A percentile compares a stretch with the other conserved stretches of the same genome.
Conservation (phyloP, 2,329 filamentous ascomycete genomes). For the Septoria linicola region DNA sequence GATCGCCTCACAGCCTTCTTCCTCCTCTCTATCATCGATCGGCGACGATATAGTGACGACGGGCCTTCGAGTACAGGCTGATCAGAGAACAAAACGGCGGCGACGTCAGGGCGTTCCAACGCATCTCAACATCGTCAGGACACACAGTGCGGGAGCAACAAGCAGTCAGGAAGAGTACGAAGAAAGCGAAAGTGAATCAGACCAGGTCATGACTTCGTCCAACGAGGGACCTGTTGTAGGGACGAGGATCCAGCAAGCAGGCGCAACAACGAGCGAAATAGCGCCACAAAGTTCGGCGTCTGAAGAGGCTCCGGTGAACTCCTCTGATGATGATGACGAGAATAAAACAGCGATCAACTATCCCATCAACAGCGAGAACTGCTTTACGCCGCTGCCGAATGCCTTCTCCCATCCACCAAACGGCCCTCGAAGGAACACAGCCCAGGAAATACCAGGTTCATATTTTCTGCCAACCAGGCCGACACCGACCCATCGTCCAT, state of each 20-base stretch:
- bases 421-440: slow-evolving; percentile 51
- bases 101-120: slow-evolving; percentile 46
- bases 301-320: slow-evolving; percentile 39
- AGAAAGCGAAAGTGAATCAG: slow-evolving; percentile 87
- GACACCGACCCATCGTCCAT: slow-evolving; percentile 28
- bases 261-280: slow-evolving; percentile 22
- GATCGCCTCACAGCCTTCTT: slow-evolving; percentile 86
- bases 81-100: slow-evolving; percentile 61
- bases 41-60: slow-evolving; percentile 90
- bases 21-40: slow-evolving; percentile 80
- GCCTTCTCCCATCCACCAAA: slow-evolving; percentile 82
- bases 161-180: slow-evolving; percentile 95
- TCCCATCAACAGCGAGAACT: slow-evolving; percentile 49
- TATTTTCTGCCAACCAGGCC: slow-evolving; percentile 45
- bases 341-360: slow-evolving; percentile 78
- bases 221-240: slow-evolving; percentile 54
- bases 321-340: slow-evolving; percentile 64
- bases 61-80: slow-evolving; percentile 72
- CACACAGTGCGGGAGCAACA: slow-evolving; percentile 46
- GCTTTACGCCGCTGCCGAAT: slow-evolving; percentile 85
- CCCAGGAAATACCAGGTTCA: slow-evolving; percentile 48
- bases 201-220: slow-evolving; percentile 65
- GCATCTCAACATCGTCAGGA: slow-evolving; percentile 44
- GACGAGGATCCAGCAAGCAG: slow-evolving; percentile 32
- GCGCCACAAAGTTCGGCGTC: slow-evolving; percentile 36